Conservation (phyloP, 371 early-diverging fungal genomes). For the Mucor irregularis region DNA sequence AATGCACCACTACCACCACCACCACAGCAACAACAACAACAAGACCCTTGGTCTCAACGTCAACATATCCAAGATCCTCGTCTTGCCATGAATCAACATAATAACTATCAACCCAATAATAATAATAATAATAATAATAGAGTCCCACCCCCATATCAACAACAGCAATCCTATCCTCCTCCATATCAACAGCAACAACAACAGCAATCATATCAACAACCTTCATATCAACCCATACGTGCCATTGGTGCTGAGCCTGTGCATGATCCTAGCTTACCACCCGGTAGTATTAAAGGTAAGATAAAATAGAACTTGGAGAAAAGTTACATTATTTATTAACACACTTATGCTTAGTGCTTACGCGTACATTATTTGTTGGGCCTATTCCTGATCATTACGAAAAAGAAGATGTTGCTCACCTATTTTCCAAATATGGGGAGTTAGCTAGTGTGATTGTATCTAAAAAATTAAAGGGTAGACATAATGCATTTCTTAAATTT, state of each 20-base stretch:
- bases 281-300: conserved; percentile 47
- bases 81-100: background rate
- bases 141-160: background rate
- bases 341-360: conserved; percentile 30
- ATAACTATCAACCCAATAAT: background rate
- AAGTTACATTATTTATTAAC: background rate
- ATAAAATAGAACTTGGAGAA: background rate
- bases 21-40: conserved; percentile 16
- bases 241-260: conserved; percentile 22
- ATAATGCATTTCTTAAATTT: conserved; percentile 47
- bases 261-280: conserved; percentile 33
- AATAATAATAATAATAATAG: background rate
- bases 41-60: conserved; percentile 23
- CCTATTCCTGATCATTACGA: conserved; percentile 42
- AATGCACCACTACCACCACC: background rate
- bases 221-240: background rate
- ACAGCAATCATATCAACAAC: background rate
- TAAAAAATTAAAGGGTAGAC: conserved; percentile 26
- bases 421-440: conserved; percentile 43
- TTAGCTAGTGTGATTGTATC: conserved; percentile 46
- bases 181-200: background rate
- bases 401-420: conserved; percentile 32
- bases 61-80: conserved; percentile 12
- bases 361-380: conserved; percentile 50
- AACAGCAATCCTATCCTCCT: background rate